Evolutionary conservation across 192 early-diverging fungal species (phyloP).

Genomic region (Piromyces sp.): DNA sequence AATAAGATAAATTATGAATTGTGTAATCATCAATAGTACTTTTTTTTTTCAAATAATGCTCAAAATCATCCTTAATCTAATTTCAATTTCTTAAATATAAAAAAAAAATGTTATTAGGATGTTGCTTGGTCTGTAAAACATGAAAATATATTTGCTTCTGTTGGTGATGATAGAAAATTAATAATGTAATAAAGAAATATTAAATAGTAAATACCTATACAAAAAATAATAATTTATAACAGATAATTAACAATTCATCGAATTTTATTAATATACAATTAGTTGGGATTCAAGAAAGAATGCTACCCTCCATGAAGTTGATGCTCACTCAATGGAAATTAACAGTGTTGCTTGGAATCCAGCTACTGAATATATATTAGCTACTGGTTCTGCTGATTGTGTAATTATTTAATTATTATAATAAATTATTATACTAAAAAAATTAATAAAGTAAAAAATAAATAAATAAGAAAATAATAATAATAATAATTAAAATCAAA

Average conservation of each 20-base stretch:
- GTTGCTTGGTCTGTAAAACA: conserved; percentile 79
- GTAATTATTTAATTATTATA: conserved; percentile 12
- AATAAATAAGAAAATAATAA: no score
- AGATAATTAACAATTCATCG: background rate
- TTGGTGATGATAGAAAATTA: conserved; percentile 85
- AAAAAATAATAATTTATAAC: background rate
- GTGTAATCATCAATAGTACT: no score
- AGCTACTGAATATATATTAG: conserved; percentile 69
- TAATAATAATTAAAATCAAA: no score
- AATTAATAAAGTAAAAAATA: no score
- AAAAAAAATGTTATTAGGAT: conserved; percentile 30
- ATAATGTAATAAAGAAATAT: no score
- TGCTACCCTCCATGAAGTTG: conserved; percentile 48
- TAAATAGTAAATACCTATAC: no score
- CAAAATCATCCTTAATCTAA: no score
- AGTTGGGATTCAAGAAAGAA: conserved; percentile 87
- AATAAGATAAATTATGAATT: no score
- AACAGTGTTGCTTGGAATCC: conserved; percentile 93
- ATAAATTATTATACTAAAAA: no score
- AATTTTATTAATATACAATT: background rate
- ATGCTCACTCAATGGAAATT: conserved; percentile 78
- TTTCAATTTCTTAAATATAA: no score
- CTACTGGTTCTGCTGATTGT: conserved; percentile 86
- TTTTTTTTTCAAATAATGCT: no score
- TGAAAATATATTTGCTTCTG: conserved; percentile 82